phyloP scores from a whole-genome alignment of 2,329 filamentous ascomycete genomes.

The Lachnellula occidentalis region DNA sequence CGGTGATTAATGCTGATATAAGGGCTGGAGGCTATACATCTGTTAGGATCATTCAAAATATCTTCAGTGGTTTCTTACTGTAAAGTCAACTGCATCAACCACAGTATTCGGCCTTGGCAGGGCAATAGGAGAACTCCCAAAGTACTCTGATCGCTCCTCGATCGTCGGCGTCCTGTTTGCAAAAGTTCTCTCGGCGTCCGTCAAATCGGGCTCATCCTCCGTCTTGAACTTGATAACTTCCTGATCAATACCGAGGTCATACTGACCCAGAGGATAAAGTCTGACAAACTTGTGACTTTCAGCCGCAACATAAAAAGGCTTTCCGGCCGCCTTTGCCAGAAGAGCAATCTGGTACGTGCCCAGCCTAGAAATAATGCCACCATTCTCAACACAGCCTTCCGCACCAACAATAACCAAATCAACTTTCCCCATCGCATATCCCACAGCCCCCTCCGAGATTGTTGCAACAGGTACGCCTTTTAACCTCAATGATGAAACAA shows the following conservation, averaged over 20 bases:
- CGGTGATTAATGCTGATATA: slow-evolving; percentile 70
- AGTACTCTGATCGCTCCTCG: slow-evolving; percentile 25
- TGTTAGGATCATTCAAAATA: slow-evolving; percentile 23
- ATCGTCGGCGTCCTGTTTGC: slow-evolving; percentile 15
- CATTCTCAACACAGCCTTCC: slow-evolving; percentile 91
- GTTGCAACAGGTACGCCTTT: slow-evolving; percentile 78
- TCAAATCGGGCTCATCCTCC: slow-evolving; percentile 44
- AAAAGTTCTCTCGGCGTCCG: slow-evolving; percentile 22
- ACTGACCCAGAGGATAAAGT: slow-evolving; percentile 76
- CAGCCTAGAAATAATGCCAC: slow-evolving; percentile 83
- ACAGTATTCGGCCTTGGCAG: slow-evolving; percentile 29
- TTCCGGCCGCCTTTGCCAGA: slow-evolving; percentile 60
- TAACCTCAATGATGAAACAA: slow-evolving; percentile 65
- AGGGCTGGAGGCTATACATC: slow-evolving; percentile 54
- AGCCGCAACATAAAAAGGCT: slow-evolving; percentile 82
- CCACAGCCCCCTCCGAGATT: slow-evolving; percentile 69
- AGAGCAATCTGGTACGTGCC: slow-evolving; percentile 82
- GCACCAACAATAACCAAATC: slow-evolving; percentile 62
- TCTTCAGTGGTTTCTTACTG: slow-evolving; percentile 40
- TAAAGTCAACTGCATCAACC: slow-evolving; percentile 61
- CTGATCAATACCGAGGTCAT: slow-evolving; percentile 75
- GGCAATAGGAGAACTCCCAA: slow-evolving; percentile 13
- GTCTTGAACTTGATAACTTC: slow-evolving; percentile 68
- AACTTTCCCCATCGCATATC: slow-evolving; percentile 72
- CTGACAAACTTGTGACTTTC: slow-evolving; percentile 97